Evolutionary conservation across 192 early-diverging fungal genomes (phyloP), one percentile per base, ranked within the genome.

Genomic region (Ramicandelaber brevisporus): DNA sequence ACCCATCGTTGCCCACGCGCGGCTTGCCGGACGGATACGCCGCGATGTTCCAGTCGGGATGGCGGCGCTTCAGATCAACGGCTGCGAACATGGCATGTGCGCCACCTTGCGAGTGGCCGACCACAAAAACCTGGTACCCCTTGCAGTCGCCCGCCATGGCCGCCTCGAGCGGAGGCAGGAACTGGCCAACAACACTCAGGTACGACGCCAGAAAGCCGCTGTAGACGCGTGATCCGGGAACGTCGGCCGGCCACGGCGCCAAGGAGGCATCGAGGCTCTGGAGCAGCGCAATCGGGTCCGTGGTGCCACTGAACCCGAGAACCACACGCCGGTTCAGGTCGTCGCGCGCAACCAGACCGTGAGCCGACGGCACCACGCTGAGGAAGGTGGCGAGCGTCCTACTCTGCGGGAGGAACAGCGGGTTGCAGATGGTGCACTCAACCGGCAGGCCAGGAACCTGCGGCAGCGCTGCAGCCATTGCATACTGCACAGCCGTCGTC

Each of bases 21-120:
- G 54, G 54, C 49, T 46, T 48, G 5, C 54, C 54, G 23, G 50
- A 57, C 14, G 54, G 50, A n/a, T n/a, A n/a, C n/a, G n/a, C n/a
- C n/a, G n/a, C n/a, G n/a, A n/a, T n/a, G n/a, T n/a, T n/a, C n/a
- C n/a, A n/a, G n/a, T n/a, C n/a, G n/a, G n/a, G n/a, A n/a, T n/a
- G n/a, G 17, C 23, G 37, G 21, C 25, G 15, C 26, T 49, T 20
- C 7, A 44, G 21, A 23, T 57, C 49, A 1, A 50, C 44, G 6
- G 45, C 49, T 17, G 46, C 48, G 21, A 57, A 21, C n/a, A 41
- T 46, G 3, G 54, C 20, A 26, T 48, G 38, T 2, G 54, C 54
- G 9, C 54, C 54, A 19, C 54, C 54, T 2, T 51, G 49, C 12
- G 54, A 57, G 20, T 57, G 54, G 0, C 54, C 54, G 2, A 48